Evolutionary conservation across 257 asterid species (phyloP).

Genomic region (Nicotiana paniculata): DNA sequence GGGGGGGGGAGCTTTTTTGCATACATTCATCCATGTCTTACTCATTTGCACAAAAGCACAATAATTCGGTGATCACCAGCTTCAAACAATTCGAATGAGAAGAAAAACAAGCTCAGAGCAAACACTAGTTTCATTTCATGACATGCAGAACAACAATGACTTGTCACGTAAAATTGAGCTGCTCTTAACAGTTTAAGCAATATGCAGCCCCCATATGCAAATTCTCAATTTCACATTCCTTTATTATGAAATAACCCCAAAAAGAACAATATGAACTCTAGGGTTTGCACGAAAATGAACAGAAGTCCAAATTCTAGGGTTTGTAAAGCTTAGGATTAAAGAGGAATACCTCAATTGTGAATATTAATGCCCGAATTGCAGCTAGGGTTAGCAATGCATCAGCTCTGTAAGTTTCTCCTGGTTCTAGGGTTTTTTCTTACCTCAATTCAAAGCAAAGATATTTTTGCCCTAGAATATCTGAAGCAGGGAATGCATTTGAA

Average conservation of each 20-base stretch:
- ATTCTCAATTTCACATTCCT: constrained; percentile 15
- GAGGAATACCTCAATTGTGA: constrained; percentile 34
- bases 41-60: constrained; percentile 9
- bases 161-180: constrained; percentile 8
- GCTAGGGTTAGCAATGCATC: constrained; percentile 16
- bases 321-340: constrained; percentile 17
- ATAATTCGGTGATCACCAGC: constrained; percentile 14
- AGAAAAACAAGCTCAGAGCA: constrained; percentile 14
- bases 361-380: constrained; percentile 21
- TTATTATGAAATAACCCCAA: constrained; percentile 27
- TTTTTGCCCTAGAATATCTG: constrained; percentile 3
- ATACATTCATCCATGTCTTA: background rate
- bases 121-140: constrained; percentile 14
- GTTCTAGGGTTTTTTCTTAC: constrained; percentile 42
- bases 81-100: constrained; percentile 8
- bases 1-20: background rate
- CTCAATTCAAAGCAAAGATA: constrained; percentile 33
- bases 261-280: constrained; percentile 9
- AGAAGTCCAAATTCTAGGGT: constrained; percentile 35
- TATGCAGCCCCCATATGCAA: constrained; percentile 30
- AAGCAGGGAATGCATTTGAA: constrained; percentile 5
- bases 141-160: constrained; percentile 17
- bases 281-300: constrained; percentile 29
- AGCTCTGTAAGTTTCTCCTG: constrained; percentile 4
- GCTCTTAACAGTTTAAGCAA: constrained; percentile 29